Base-by-base conservation (phyloP, 768 basidiomycete genomes). In the Russula dissimulans region DNA sequence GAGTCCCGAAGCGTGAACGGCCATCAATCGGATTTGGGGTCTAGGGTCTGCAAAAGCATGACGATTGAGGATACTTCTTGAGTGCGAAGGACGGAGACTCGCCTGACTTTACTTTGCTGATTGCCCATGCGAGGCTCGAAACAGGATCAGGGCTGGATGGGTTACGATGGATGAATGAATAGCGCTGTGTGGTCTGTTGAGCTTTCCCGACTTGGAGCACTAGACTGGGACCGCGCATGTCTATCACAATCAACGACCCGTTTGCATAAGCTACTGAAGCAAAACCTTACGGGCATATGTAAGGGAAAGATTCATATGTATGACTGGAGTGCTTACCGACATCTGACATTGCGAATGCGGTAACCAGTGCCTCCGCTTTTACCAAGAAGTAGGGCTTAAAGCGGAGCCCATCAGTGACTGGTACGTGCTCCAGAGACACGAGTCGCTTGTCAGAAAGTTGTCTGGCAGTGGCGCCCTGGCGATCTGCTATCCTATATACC, bases 211-310 rank as follows among this genome's bases (percentile, higher is more conserved):
- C 76, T 31, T 82, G 77, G 1, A 87, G 72, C 11, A 92, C 78
- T 11, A 92, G 73, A 12, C 78, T 78, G 1, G 91, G 90, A 1
- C 82, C 86, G 26, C 89, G 79, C 78, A 92, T 77, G 67, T 94
- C 87, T 17, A 93, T 69, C 36, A 93, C 73, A 38, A 79, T 72
- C 22, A 95, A 57, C 2, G 79, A 74, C 1, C 82, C 84, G 50
- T 81, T 79, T 5, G 71, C 68, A 69, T 87, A 91, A 3, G 86
- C 83, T 3, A 85, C 77, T 2, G 91, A 89, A 46, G 91, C 71
- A 70, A 95, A 91, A 5, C 89, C 91, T 91, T 61, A 46, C 7
- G 39, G 17, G 47, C 18, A 45, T 46, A 38, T 17, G 34, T 32
- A 60, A 63, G 45, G 9, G 31, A 48, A 59, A 34, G 9, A 45